Evolutionary conservation across 83 land plant genomes (phyloP).

Genomic region (Picea mariana): DNA sequence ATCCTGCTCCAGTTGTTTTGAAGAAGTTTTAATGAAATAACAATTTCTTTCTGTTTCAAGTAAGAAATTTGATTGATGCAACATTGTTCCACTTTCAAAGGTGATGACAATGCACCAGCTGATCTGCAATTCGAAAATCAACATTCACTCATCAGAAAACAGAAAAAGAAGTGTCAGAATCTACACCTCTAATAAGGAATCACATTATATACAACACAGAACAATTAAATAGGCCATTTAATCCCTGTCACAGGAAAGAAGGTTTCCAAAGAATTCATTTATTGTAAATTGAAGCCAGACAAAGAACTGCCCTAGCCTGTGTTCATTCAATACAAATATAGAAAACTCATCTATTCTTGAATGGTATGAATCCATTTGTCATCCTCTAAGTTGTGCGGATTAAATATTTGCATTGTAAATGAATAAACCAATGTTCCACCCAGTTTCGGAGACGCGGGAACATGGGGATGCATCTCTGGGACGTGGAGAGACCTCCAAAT

Average conservation of each 20-base stretch:
- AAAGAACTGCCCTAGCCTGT: background rate
- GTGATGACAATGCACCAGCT: background rate
- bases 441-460: background rate
- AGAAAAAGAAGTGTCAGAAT: background rate
- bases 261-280: background rate
- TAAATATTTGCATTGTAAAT: background rate
- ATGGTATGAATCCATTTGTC: background rate
- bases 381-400: background rate
- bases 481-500: background rate
- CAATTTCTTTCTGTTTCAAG: background rate
- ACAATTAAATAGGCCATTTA: background rate
- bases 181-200: background rate
- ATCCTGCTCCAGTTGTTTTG: background rate
- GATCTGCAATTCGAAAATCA: background rate
- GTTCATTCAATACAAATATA: background rate
- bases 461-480: background rate
- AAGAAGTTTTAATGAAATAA: background rate
- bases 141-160: background rate
- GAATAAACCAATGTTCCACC: background rate
- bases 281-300: background rate
- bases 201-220: background rate
- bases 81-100: constrained; percentile 11
- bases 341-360: background rate
- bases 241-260: background rate
- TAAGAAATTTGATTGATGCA: constrained; percentile 5